These are phyloP conservation scores for Candida manassasensis DNA, from an alignment of 805 yeast genomes.

Conservation along the genomic window DNA sequence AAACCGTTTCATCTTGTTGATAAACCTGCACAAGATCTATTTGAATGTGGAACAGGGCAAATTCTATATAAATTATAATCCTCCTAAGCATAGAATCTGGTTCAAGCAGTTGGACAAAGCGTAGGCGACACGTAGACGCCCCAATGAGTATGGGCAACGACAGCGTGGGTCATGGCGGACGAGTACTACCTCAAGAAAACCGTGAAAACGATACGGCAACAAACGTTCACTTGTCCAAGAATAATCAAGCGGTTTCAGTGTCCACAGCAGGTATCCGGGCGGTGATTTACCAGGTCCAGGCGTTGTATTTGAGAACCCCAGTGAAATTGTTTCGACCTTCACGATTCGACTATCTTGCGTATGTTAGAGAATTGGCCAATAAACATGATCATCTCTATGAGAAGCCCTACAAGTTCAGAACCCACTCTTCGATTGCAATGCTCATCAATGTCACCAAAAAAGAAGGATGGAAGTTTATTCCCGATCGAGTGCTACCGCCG, in stretches of 20 bases:
- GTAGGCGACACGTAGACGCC: no score
- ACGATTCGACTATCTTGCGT: constrained; percentile 78
- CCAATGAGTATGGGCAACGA: no score
- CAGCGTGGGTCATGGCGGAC: no score
- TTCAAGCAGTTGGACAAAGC: no score
- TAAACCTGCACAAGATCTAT: no score
- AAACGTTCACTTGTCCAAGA: constrained; percentile 5
- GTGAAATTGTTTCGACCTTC: constrained; percentile 88
- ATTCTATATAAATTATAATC: no score
- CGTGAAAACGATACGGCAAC: neutral
- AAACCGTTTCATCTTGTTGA: no score
- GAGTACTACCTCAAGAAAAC: neutral
- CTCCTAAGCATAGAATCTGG: no score
- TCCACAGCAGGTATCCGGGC: constrained; percentile 87
- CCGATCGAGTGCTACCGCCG: constrained; percentile 84
- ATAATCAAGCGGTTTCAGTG: constrained; percentile 59
- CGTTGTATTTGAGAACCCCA: constrained; percentile 74
- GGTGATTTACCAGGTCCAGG: constrained; percentile 67
- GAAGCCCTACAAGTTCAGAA: constrained; percentile 51
- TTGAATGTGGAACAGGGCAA: no score
- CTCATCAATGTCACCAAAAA: constrained; percentile 62
- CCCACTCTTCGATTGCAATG: constrained; percentile 79
- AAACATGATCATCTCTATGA: constrained; percentile 41
- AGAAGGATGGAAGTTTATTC: constrained; percentile 85
- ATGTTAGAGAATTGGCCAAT: constrained; percentile 49